Evolutionary conservation across 106 monocot species (phyloP).

Genomic region (Acorus calamus): DNA sequence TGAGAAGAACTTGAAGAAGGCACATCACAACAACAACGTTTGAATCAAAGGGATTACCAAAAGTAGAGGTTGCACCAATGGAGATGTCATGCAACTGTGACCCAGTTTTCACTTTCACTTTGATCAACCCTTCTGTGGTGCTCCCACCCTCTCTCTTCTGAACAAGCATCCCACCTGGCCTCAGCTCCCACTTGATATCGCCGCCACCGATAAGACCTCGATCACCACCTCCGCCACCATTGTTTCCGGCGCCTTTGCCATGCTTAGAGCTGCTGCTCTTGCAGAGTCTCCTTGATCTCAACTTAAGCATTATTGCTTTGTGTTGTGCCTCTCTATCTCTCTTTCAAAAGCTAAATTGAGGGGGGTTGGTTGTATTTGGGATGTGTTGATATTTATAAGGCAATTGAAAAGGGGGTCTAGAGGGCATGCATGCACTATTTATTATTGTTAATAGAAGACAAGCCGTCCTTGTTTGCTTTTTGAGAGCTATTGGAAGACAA

Average conservation of each 20-base stretch:
- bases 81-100: conserved; percentile 40
- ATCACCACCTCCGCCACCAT: not conserved
- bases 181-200: conserved; percentile 59
- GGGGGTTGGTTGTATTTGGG: not conserved
- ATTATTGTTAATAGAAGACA: conserved; percentile 2
- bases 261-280: conserved; percentile 29
- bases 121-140: conserved; percentile 12
- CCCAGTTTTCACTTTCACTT: conserved; percentile 40
- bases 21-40: not conserved
- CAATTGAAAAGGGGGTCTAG: not conserved
- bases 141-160: conserved; percentile 40
- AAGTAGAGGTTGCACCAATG: conserved; percentile 49
- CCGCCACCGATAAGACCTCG: conserved; percentile 1
- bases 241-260: too few relatives aligned
- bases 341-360: not conserved
- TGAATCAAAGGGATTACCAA: conserved; percentile 15
- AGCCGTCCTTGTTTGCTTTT: not conserved
- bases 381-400: not conserved
- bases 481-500: not conserved
- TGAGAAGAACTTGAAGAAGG: not conserved
- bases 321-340: not conserved
- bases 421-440: not conserved
- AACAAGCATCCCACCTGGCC: conserved; percentile 71
- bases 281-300: conserved; percentile 33
- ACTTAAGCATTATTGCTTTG: conserved; percentile 26